Evolutionary conservation across 805 yeast species (phyloP).

Genomic region (Barnettozyma sp.): DNA sequence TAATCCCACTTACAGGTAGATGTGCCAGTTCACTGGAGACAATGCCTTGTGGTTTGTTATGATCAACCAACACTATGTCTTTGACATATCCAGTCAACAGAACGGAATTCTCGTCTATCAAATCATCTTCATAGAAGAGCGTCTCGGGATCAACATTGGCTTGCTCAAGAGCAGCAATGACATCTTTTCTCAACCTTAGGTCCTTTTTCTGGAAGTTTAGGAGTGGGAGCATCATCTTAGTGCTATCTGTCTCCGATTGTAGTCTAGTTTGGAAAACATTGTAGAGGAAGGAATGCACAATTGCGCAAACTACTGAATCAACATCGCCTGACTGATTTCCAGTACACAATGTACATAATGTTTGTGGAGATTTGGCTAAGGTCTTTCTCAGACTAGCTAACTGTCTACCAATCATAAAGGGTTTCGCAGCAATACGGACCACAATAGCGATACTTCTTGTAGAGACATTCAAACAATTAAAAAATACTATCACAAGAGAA

Average conservation of each 20-base stretch:
- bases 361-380: not conserved
- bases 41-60: slow-evolving; percentile 58
- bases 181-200: slow-evolving; percentile 63
- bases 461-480: too few relatives aligned
- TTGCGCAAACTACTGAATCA: slow-evolving; percentile 78
- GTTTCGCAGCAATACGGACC: too few relatives aligned
- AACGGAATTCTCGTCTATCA: slow-evolving; percentile 9
- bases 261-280: slow-evolving; percentile 28
- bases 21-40: slow-evolving; percentile 20
- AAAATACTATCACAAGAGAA: too few relatives aligned
- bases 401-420: not conserved
- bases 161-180: slow-evolving; percentile 43
- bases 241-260: slow-evolving; percentile 8
- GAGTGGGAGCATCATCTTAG: slow-evolving; percentile 48
- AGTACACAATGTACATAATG: slow-evolving; percentile 37
- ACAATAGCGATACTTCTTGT: too few relatives aligned
- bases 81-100: slow-evolving; percentile 17
- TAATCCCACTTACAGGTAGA: slow-evolving; percentile 44
- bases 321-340: slow-evolving; percentile 88
- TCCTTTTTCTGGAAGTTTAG: slow-evolving; percentile 68
- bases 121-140: slow-evolving; percentile 64
- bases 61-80: slow-evolving; percentile 70
- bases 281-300: slow-evolving; percentile 60
- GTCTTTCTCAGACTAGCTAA: not conserved
- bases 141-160: slow-evolving; percentile 41